Percentiles rank a stretch among this genome's conserved stretches.
Evolutionary conservation across 2,329 filamentous ascomycete species (phyloP).

Genomic region (Pezicula radicicola): DNA sequence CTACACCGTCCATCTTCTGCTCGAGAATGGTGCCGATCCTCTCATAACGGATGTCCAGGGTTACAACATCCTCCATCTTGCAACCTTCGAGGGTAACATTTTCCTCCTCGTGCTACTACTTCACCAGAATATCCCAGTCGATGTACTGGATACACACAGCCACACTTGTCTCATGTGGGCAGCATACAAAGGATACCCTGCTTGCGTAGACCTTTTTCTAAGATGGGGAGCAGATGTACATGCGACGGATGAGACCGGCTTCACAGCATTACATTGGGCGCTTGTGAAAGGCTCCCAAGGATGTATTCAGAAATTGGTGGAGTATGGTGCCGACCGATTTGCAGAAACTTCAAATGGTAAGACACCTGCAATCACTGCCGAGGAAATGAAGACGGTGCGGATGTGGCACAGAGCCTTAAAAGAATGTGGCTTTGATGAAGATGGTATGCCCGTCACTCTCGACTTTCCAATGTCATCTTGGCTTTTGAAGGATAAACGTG

Average conservation of each 20-base stretch:
- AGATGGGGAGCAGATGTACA: slow-evolving; percentile 95
- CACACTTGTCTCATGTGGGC: slow-evolving; percentile 99
- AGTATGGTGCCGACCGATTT: slow-evolving; percentile 93
- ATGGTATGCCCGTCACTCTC: slow-evolving; percentile 67
- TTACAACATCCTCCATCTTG: slow-evolving; percentile 96
- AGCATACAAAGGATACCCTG: slow-evolving; percentile 93
- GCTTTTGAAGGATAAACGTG: slow-evolving; percentile 72
- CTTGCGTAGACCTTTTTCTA: slow-evolving; percentile 87
- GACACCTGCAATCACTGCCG: slow-evolving; percentile 79
- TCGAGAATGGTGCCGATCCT: slow-evolving; percentile 89
- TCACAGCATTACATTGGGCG: slow-evolving; percentile 95
- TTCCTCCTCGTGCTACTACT: slow-evolving; percentile 84
- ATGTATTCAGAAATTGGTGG: slow-evolving; percentile 89
- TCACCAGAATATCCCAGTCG: slow-evolving; percentile 93
- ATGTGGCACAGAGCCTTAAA: slow-evolving; percentile 81
- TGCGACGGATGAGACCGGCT: slow-evolving; percentile 84
- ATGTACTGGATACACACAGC: slow-evolving; percentile 82
- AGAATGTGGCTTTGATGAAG: slow-evolving; percentile 79
- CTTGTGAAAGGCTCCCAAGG: slow-evolving; percentile 87
- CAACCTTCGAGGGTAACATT: slow-evolving; percentile 95
- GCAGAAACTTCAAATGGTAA: slow-evolving; percentile 87
- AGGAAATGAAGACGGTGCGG: slow-evolving; percentile 81
- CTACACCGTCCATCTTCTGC: slow-evolving; percentile 89
- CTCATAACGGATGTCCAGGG: slow-evolving; percentile 91
- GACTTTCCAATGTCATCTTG: slow-evolving; percentile 71